Conservation (phyloP, 176 grass and related monocot genomes). For the Themeda triandra region DNA sequence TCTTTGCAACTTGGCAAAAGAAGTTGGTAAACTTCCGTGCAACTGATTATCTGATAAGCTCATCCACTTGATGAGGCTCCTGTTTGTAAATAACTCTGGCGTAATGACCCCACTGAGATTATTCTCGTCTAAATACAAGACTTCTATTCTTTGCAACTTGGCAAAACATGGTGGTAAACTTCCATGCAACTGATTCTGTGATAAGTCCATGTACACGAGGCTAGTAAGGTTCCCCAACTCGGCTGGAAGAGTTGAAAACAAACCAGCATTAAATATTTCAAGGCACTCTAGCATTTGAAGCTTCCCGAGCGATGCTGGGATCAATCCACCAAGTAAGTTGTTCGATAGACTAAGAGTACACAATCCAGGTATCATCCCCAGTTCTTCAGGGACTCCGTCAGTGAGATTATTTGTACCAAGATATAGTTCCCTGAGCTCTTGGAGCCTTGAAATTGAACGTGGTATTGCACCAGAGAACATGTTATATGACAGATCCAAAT, state of each 20-base stretch:
- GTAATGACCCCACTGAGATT: too few species aligned
- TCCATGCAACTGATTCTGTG: too few species aligned
- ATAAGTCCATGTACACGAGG: too few species aligned
- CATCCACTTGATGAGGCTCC: too few species aligned
- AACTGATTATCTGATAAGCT: too few species aligned
- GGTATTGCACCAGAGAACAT: not conserved
- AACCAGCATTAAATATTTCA: not conserved
- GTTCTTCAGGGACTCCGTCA: not conserved
- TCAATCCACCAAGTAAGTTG: not conserved
- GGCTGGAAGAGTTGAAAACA: slow-evolving; percentile 14
- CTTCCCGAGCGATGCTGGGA: slow-evolving; percentile 9
- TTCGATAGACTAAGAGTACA: not conserved
- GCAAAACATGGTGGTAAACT: too few species aligned
- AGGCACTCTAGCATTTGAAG: not conserved
- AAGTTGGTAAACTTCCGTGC: too few species aligned
- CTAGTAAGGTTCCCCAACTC: not conserved
- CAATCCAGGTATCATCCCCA: not conserved
- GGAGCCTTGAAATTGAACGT: not conserved
- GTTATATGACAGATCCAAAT: too few species aligned
- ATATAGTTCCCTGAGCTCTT: not conserved
- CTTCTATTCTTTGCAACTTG: too few species aligned
- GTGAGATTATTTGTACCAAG: slow-evolving; percentile 11
- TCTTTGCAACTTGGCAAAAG: too few species aligned
- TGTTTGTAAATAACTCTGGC: too few species aligned
- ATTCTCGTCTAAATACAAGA: too few species aligned